phyloP scores from a whole-genome alignment of 148 eudicot genomes.

The Vaccinium macrocarpon region DNA sequence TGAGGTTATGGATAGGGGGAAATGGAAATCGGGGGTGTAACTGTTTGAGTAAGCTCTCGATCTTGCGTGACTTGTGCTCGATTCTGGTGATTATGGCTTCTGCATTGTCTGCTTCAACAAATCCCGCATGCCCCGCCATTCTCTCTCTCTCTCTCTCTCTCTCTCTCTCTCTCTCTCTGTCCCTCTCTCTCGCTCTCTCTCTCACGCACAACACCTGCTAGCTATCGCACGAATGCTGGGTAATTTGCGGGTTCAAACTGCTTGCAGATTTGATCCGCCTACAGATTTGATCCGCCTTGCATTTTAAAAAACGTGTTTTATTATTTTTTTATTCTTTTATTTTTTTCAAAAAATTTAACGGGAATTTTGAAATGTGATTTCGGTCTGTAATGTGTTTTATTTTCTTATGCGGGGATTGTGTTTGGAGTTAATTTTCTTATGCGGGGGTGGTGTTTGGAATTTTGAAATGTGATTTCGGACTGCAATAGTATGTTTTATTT shows the following conservation, averaged over 20 bases:
- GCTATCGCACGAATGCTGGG: neutral
- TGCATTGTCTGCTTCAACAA: slow-evolving; percentile 80
- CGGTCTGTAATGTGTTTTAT: too few relatives aligned
- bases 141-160: slow-evolving; percentile 4
- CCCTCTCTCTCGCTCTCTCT: neutral
- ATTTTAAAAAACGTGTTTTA: neutral
- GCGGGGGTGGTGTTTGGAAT: too few relatives aligned
- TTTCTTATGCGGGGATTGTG: too few relatives aligned
- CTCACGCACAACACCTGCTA: neutral
- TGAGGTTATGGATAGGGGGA: neutral
- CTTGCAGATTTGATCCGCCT: neutral
- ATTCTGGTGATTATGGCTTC: slow-evolving; percentile 87
- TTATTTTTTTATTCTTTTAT: too few relatives aligned
- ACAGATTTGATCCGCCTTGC: neutral
- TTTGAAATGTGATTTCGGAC: too few relatives aligned
- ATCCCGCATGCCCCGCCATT: slow-evolving; percentile 45
- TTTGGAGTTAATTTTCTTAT: too few relatives aligned
- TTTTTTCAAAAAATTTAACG: too few relatives aligned
- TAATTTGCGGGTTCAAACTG: neutral
- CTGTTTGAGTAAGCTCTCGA: slow-evolving; percentile 95
- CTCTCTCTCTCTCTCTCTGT: neutral
- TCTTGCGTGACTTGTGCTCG: slow-evolving; percentile 95
- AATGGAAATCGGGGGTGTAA: slow-evolving; percentile 7
- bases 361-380: too few relatives aligned
- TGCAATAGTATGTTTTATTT: too few relatives aligned